These are phyloP conservation scores for Actinomucor elegans DNA, from an alignment of 371 early-diverging fungal species.

Conservation along the genomic window DNA sequence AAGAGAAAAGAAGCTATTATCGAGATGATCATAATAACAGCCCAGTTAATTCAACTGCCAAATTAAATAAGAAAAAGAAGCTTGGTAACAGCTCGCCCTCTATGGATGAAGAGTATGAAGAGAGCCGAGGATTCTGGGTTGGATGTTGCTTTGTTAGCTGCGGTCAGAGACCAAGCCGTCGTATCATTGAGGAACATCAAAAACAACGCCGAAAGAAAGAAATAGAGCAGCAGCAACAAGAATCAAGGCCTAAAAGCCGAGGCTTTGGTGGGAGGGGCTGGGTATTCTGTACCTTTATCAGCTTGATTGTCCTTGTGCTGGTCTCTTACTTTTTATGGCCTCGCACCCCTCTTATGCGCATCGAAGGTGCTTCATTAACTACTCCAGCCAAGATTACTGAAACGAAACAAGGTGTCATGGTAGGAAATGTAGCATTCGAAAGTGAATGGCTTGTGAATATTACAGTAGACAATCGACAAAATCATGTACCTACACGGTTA, in stretches of 20 bases:
- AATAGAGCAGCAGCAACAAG: slow-evolving; percentile 9
- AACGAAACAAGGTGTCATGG: slow-evolving; percentile 38
- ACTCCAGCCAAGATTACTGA: slow-evolving; percentile 33
- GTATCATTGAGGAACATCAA: slow-evolving; percentile 2
- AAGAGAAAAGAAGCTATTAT: background rate
- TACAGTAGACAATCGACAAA: slow-evolving; percentile 42
- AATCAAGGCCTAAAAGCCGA: slow-evolving; percentile 3
- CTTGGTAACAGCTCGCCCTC: no score
- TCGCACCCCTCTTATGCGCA: slow-evolving; percentile 46
- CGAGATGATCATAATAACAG: background rate
- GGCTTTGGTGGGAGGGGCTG: slow-evolving; percentile 33
- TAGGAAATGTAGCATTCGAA: slow-evolving; percentile 45
- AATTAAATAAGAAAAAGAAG: slow-evolving; percentile 4
- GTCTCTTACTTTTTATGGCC: slow-evolving; percentile 39
- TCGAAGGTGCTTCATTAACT: slow-evolving; percentile 43
- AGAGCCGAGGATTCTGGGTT: slow-evolving; percentile 32
- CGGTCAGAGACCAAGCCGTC: slow-evolving; percentile 14
- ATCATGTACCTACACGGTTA: slow-evolving; percentile 38
- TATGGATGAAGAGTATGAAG: background rate
- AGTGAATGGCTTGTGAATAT: slow-evolving; percentile 47
- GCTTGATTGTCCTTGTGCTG: slow-evolving; percentile 21
- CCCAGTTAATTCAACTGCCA: slow-evolving; percentile 1
- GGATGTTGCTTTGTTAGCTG: slow-evolving; percentile 45
- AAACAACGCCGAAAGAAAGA: slow-evolving; percentile 13
- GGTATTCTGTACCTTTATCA: slow-evolving; percentile 37